These are phyloP conservation scores for Fusarium begoniae DNA, from an alignment of 2,329 filamentous ascomycete genomes.

Conservation along the genomic window DNA sequence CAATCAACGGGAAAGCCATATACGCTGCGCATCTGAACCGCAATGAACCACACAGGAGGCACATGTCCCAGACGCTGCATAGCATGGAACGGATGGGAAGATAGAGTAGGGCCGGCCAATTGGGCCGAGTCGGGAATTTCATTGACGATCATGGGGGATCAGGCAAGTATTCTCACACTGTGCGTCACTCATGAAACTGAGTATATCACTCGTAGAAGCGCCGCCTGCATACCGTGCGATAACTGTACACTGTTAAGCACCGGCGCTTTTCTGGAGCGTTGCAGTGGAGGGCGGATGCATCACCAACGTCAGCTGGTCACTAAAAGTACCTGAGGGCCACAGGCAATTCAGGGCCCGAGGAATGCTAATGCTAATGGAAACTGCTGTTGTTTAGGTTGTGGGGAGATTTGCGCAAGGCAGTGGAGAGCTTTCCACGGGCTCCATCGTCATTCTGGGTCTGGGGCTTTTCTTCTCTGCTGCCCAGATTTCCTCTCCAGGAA, in stretches of 20 bases:
- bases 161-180: conserved; percentile 25
- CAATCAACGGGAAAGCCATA: conserved; percentile 17
- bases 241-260: conserved; percentile 5
- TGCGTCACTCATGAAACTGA: conserved; percentile 1
- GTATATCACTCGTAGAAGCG: conserved; percentile 7
- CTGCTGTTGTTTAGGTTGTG: conserved; percentile 30
- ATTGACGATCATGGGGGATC: conserved; percentile 2
- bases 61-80: conserved; percentile 15
- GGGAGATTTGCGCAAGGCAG: conserved; percentile 32
- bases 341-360: conserved; percentile 12
- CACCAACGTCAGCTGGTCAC: conserved; percentile 33
- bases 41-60: not conserved
- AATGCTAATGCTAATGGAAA: conserved; percentile 27
- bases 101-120: conserved; percentile 41
- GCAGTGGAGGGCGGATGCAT: conserved; percentile 27
- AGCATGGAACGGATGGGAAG: conserved; percentile 16
- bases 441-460: conserved; percentile 26
- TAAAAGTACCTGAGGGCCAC: conserved; percentile 16
- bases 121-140: conserved; percentile 38
- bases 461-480: conserved; percentile 5
- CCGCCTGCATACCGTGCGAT: not conserved
- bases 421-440: conserved; percentile 18
- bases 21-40: conserved; percentile 2
- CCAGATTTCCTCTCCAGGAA: conserved; percentile 34
- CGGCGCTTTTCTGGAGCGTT: conserved; percentile 15